phyloP scores from a whole-genome alignment of 495 filamentous ascomycete genomes.

The Amniculicola lignicola region DNA sequence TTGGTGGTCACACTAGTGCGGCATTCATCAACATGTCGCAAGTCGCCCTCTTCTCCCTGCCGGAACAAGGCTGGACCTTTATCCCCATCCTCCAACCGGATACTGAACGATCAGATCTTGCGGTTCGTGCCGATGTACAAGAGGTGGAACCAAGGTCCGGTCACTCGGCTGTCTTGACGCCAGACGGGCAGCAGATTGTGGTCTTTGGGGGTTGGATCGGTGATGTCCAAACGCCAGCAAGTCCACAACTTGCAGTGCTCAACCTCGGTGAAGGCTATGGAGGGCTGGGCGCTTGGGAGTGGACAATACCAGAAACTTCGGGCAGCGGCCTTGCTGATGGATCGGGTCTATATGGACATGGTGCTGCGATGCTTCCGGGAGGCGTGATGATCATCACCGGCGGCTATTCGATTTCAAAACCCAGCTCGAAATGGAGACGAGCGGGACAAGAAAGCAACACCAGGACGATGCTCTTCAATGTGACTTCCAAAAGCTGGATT shows the following conservation, averaged over 20 bases:
- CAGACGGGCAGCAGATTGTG: slow-evolving; percentile 70
- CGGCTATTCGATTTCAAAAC: slow-evolving; percentile 65
- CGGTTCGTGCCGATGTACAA: slow-evolving; percentile 39
- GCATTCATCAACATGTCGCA: slow-evolving; percentile 94
- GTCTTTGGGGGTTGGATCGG: slow-evolving; percentile 92
- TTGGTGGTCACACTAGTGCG: slow-evolving; percentile 78
- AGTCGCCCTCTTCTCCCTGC: slow-evolving; percentile 80
- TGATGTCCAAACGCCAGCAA: slow-evolving; percentile 65
- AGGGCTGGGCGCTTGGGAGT: slow-evolving; percentile 65
- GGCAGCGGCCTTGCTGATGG: slow-evolving; percentile 48
- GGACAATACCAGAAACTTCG: slow-evolving; percentile 57
- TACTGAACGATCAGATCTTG: slow-evolving; percentile 48
- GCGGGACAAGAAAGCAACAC: slow-evolving; percentile 40
- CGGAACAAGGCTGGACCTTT: slow-evolving; percentile 83
- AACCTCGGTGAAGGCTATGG: slow-evolving; percentile 68
- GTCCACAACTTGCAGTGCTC: slow-evolving; percentile 75
- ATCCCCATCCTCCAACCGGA: slow-evolving; percentile 56
- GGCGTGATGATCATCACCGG: slow-evolving; percentile 88
- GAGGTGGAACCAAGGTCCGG: slow-evolving; percentile 75
- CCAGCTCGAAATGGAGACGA: slow-evolving; percentile 42
- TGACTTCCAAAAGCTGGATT: slow-evolving; percentile 69
- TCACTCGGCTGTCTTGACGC: slow-evolving; percentile 74
- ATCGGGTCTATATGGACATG: slow-evolving; percentile 78
- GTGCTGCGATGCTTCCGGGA: slow-evolving; percentile 75
- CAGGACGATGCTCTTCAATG: slow-evolving; percentile 69